Evolutionary conservation across 371 early-diverging fungal species (phyloP), one percentile per base, ranked within the genome.

Genomic region (Entomophthora muscae): DNA sequence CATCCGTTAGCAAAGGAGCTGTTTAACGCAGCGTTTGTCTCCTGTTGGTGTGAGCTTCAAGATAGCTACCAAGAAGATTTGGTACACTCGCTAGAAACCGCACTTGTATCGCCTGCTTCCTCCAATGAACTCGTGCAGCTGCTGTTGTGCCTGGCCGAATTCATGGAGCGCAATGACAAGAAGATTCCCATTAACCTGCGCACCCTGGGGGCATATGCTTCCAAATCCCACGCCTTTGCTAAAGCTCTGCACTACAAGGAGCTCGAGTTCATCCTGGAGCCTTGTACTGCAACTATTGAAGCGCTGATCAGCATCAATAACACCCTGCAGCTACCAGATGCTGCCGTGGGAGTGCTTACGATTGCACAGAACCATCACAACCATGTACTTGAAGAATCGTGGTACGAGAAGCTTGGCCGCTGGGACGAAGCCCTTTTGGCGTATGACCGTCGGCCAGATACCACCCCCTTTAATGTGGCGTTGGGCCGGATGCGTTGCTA

Each of bases 101-200:
- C 95, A 3, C 75, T 95, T 5, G 79, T 81, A 21, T 87, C 91
- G 17, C 80, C 84, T 7, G 89, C 84, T 52, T 90, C 91, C 51
- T 92, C 98, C 3, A 86, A 91, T 0, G 96, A 98, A 68, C 88
- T 93, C 59, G 77, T 93, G 61, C 93, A 93, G 70, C 85, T 84
- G 0, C 74, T 98, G 22, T 78, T 98, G 31, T 91, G 94, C 64
- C 79, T 98, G 24, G 95, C 95, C 23, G 98, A 95, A 72, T 95
- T 93, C 66, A 95, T 98, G 97, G 98, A 98, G 72, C 95, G 93
- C 64, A 94, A 96, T 70, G 95, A 93, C 70, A 92, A 93, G 68
- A 83, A 93, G 31, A 75, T 95, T 2, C 95, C 95, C 0, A 95
- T 97, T 58, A 91, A 93, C 66, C 86, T 95, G 55, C 81, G 89